A percentile compares a stretch with the other conserved stretches of the same genome.
These are phyloP conservation scores for Phanerochaete sordida DNA, from an alignment of 768 basidiomycete genomes.

Conservation along the genomic window DNA sequence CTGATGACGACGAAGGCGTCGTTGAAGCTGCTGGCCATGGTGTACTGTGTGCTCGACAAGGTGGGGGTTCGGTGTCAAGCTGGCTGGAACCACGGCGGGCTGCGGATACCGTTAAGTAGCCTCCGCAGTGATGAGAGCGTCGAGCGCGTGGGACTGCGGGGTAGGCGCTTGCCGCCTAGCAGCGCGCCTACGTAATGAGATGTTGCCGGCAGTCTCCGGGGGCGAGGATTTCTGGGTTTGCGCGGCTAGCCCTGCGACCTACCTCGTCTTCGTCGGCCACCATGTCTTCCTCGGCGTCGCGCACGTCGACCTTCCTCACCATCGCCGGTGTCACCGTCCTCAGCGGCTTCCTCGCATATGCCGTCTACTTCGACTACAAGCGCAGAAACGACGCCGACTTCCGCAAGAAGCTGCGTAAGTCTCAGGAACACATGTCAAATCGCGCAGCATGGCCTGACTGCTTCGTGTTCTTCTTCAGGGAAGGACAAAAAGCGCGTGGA, in stretches of 20 bases:
- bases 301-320: slow-evolving; percentile 37
- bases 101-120: not conserved
- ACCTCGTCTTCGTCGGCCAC: not conserved
- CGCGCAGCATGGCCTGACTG: not conserved
- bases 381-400: slow-evolving; percentile 85
- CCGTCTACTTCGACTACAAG: slow-evolving; percentile 92
- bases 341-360: slow-evolving; percentile 67
- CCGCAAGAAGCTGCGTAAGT: slow-evolving; percentile 84
- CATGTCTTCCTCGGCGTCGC: slow-evolving; percentile 20
- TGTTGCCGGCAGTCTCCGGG: not conserved
- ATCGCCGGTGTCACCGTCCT: slow-evolving; percentile 46
- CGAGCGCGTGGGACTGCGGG: slow-evolving; percentile 6
- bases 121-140: not conserved
- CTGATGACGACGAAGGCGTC: slow-evolving; percentile 11
- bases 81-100: not conserved
- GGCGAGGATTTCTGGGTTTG: slow-evolving; percentile 1
- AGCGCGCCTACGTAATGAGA: not conserved
- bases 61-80: not conserved
- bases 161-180: too few species aligned
- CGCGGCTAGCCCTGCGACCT: not conserved
- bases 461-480: slow-evolving; percentile 45
- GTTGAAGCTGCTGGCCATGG: slow-evolving; percentile 5
- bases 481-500: slow-evolving; percentile 90
- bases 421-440: not conserved
- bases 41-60: not conserved